Conservation (phyloP, 441 rosid species). For the Eruca vesicaria region DNA sequence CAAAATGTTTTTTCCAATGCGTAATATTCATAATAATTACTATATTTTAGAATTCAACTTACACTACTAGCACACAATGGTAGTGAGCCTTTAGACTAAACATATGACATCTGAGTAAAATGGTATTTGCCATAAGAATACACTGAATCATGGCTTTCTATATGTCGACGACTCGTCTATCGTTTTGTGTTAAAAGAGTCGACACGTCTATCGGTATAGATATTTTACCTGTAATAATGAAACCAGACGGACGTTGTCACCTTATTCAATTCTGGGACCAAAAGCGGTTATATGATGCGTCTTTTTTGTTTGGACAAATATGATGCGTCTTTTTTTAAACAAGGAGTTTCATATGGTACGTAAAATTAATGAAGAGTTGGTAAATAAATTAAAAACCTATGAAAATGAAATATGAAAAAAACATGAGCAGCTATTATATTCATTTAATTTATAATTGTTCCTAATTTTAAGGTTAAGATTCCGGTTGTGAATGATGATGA, state of each 20-base stretch:
- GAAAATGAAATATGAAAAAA: neutral
- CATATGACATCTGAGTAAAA: neutral
- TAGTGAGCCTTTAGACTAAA: neutral
- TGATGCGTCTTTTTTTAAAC: neutral
- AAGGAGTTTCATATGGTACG: neutral
- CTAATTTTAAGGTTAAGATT: constrained; percentile 1
- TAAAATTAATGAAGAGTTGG: neutral
- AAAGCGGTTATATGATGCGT: neutral
- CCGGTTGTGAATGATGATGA: neutral
- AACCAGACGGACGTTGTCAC: neutral
- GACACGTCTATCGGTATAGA: neutral
- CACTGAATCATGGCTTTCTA: neutral
- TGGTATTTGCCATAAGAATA: neutral
- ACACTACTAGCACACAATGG: neutral
- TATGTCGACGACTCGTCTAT: neutral
- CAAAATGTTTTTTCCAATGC: neutral
- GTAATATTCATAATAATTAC: neutral
- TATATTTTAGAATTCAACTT: constrained; percentile 13
- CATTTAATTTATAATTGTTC: neutral
- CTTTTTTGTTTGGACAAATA: no score
- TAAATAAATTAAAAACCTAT: neutral
- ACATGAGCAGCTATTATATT: neutral
- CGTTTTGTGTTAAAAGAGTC: neutral
- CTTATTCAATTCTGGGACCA: neutral
- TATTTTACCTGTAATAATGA: neutral